Conservation (phyloP, 1,284 basidiomycete genomes). For the Tylopilus orsonianus region DNA sequence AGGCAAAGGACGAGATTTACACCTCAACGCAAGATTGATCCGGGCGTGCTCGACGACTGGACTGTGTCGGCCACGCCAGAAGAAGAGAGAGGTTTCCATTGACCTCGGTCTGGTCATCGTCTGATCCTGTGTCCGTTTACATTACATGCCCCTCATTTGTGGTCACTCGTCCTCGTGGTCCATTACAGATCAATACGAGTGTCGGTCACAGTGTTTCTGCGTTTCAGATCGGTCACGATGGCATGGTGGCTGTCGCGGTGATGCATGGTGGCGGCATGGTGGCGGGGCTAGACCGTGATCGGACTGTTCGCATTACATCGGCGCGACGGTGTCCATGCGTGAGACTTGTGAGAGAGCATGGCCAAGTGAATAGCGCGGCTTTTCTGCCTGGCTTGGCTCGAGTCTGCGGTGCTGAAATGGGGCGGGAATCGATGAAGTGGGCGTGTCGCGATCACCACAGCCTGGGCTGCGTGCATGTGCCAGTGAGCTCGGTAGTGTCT, state of each 20-base stretch:
- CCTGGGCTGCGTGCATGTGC: neutral
- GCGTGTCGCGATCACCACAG: neutral
- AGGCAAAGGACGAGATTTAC: neutral
- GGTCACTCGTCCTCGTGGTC: neutral
- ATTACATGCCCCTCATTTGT: too few relatives aligned
- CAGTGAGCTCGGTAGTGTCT: neutral
- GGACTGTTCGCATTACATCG: neutral
- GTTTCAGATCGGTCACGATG: too few relatives aligned
- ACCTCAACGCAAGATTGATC: neutral
- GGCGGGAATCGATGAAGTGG: slow-evolving; percentile 1
- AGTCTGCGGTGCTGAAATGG: slow-evolving; percentile 1
- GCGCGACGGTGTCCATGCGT: neutral
- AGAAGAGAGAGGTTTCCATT: slow-evolving; percentile 13
- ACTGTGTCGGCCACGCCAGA: neutral
- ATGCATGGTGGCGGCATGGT: too few relatives aligned
- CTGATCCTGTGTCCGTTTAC: too few relatives aligned
- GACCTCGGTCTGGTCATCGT: neutral
- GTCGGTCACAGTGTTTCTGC: too few relatives aligned
- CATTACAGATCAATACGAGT: too few relatives aligned
- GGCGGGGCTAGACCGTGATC: too few relatives aligned
- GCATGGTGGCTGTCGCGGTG: too few relatives aligned
- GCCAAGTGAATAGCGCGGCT: neutral
- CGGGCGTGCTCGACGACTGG: slow-evolving; percentile 6
- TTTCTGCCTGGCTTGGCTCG: too few relatives aligned
- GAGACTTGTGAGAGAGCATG: neutral